These are phyloP conservation scores for Mycena galopus DNA, from an alignment of 768 basidiomycete species.

Conservation along the genomic window DNA sequence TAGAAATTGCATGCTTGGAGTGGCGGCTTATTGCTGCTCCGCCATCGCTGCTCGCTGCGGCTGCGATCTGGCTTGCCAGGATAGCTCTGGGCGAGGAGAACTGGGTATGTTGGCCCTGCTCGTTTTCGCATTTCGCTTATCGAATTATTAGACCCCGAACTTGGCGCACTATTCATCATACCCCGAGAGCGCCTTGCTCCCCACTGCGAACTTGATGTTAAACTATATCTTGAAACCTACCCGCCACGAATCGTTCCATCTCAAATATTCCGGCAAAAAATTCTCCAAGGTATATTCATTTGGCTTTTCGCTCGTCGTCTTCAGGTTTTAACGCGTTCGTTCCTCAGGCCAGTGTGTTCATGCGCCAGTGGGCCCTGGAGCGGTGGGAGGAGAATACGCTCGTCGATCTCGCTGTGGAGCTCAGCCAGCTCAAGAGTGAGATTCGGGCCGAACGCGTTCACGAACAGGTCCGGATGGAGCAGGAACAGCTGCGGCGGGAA, in stretches of 20 bases:
- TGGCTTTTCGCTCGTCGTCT: neutral
- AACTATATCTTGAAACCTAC: conserved; percentile 89
- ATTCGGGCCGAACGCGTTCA: conserved; percentile 55
- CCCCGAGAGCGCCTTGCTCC: conserved; percentile 84
- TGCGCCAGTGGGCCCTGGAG: conserved; percentile 87
- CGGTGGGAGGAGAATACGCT: conserved; percentile 76
- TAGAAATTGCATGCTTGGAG: conserved; percentile 93
- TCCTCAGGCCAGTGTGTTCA: conserved; percentile 81
- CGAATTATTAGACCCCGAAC: conserved; percentile 73
- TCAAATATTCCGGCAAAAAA: conserved; percentile 94
- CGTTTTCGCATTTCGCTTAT: neutral
- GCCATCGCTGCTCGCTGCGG: conserved; percentile 90
- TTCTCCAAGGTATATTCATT: conserved; percentile 81
- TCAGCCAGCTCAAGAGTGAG: conserved; percentile 70
- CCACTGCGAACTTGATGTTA: conserved; percentile 93
- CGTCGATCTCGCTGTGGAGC: conserved; percentile 71
- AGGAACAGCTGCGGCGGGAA: conserved; percentile 38
- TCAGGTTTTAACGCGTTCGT: neutral
- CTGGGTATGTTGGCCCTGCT: conserved; percentile 78
- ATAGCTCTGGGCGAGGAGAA: conserved; percentile 83
- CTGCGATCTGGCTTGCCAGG: conserved; percentile 91
- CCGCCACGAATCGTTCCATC: conserved; percentile 87
- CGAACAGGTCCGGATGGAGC: conserved; percentile 33
- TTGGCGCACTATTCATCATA: conserved; percentile 96
- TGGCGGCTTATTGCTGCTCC: conserved; percentile 86